These are phyloP conservation scores for Candida pseudoviswanathii DNA, from an alignment of 1,139 yeast genomes.

Conservation along the genomic window DNA sequence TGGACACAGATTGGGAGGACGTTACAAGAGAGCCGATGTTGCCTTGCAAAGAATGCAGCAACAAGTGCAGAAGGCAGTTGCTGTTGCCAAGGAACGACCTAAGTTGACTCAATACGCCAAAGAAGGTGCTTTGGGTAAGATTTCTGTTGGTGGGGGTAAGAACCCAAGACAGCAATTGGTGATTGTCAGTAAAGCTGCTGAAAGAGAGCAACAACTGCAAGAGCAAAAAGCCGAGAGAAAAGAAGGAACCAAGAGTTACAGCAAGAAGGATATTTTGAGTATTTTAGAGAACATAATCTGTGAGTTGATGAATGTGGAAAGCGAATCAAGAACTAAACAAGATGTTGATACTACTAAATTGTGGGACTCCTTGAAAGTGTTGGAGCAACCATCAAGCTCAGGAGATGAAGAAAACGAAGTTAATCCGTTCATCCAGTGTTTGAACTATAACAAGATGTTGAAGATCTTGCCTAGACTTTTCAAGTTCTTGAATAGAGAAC, in stretches of 20 bases:
- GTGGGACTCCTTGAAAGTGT: slow-evolving; percentile 79
- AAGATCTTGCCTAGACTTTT: slow-evolving; percentile 87
- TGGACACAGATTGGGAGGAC: slow-evolving; percentile 88
- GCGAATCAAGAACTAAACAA: slow-evolving; percentile 70
- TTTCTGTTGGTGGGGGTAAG: slow-evolving; percentile 78
- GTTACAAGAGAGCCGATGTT: slow-evolving; percentile 87
- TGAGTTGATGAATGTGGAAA: slow-evolving; percentile 78
- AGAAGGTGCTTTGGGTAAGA: slow-evolving; percentile 92
- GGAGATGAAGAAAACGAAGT: slow-evolving; percentile 49
- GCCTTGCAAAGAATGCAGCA: slow-evolving; percentile 98
- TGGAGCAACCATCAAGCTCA: slow-evolving; percentile 49
- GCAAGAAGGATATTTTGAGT: slow-evolving; percentile 50
- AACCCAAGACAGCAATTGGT: slow-evolving; percentile 89
- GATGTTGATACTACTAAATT: slow-evolving; percentile 58
- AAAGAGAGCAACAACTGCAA: slow-evolving; percentile 46
- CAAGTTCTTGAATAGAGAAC: slow-evolving; percentile 78
- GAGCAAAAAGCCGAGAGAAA: slow-evolving; percentile 25
- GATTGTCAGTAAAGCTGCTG: slow-evolving; percentile 58
- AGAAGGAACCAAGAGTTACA: slow-evolving; percentile 33
- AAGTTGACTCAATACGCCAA: slow-evolving; percentile 69
- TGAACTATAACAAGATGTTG: slow-evolving; percentile 85
- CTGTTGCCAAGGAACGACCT: slow-evolving; percentile 90
- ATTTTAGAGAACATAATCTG: slow-evolving; percentile 78
- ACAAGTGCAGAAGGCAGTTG: slow-evolving; percentile 95
- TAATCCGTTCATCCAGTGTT: slow-evolving; percentile 83